Evolutionary conservation across 768 basidiomycete genomes (phyloP).

Genomic region (Termitomyces sp.): DNA sequence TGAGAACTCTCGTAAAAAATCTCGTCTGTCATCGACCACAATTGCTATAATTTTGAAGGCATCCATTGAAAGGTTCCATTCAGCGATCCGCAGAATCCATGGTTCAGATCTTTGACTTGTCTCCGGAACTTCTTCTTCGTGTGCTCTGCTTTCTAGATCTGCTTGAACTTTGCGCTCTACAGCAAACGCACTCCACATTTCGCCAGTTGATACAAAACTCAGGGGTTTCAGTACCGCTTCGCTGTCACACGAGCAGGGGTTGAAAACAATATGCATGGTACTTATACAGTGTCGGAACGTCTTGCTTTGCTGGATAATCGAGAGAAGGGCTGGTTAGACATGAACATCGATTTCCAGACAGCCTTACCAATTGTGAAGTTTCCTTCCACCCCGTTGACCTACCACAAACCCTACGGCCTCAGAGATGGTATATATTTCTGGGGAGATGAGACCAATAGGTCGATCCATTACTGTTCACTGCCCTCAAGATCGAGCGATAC

Average conservation of each 20-base stretch:
- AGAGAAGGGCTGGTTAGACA: constrained; percentile 25
- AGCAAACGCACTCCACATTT: constrained; percentile 16
- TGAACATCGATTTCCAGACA: constrained; percentile 19
- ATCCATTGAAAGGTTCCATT: too few species aligned
- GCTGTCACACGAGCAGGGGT: constrained; percentile 19
- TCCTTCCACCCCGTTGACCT: too few species aligned
- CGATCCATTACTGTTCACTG: constrained; percentile 26
- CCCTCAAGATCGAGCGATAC: constrained; percentile 21
- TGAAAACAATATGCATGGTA: constrained; percentile 21
- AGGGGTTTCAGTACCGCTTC: constrained; percentile 26
- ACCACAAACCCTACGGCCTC: constrained; percentile 38
- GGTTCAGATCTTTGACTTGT: constrained; percentile 19
- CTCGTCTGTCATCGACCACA: too few species aligned
- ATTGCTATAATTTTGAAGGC: too few species aligned
- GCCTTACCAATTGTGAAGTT: constrained; percentile 20
- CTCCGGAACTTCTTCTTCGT: constrained; percentile 23
- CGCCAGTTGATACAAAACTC: constrained; percentile 20
- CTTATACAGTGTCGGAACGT: constrained; percentile 14
- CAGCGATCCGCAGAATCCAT: too few species aligned
- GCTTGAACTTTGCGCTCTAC: constrained; percentile 19
- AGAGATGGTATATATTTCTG: constrained; percentile 33
- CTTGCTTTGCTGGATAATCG: constrained; percentile 17
- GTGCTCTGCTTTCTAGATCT: constrained; percentile 23
- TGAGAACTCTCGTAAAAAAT: too few species aligned
- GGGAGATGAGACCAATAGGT: constrained; percentile 19